Percentiles rank a stretch among this genome's conserved stretches.
Conservation (phyloP, 352 stramenopile genomes). For the Discostella stelligera region DNA sequence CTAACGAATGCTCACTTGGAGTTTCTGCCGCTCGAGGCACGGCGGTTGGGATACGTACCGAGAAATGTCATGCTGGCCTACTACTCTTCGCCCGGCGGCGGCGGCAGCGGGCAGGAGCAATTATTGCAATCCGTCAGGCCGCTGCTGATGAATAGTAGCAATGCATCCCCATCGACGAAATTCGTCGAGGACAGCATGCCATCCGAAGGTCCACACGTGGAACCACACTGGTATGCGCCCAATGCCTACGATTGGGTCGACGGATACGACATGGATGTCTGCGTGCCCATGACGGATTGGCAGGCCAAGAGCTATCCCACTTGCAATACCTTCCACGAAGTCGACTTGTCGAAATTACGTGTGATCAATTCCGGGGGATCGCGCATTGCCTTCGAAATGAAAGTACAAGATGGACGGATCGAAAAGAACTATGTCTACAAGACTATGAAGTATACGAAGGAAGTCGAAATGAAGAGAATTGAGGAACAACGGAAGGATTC, state of each 20-base stretch:
- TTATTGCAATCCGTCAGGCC: neutral
- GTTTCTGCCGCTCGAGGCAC: neutral
- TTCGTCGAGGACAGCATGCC: slow-evolving; percentile 21
- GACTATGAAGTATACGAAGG: slow-evolving; percentile 30
- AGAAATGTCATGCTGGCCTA: neutral
- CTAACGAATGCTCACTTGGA: slow-evolving; percentile 3
- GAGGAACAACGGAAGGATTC: slow-evolving; percentile 52
- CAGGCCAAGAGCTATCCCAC: slow-evolving; percentile 39
- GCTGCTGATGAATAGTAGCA: neutral
- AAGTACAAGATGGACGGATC: slow-evolving; percentile 11
- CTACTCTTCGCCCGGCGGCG: neutral
- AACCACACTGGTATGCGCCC: slow-evolving; percentile 25
- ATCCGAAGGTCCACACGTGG: neutral
- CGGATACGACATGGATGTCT: slow-evolving; percentile 20
- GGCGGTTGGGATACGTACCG: neutral
- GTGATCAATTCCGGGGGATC: slow-evolving; percentile 49
- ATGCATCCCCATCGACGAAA: neutral
- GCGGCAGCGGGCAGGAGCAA: too few relatives aligned
- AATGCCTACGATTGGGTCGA: slow-evolving; percentile 29
- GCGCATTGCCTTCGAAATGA: slow-evolving; percentile 45
- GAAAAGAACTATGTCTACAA: slow-evolving; percentile 53
- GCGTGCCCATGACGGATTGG: slow-evolving; percentile 44
- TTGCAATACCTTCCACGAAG: slow-evolving; percentile 57
- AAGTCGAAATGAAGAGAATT: slow-evolving; percentile 17
- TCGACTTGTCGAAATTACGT: slow-evolving; percentile 27